These are phyloP conservation scores for Sordariomycetes sp. DNA, from an alignment of 2,329 filamentous ascomycete genomes.

Conservation along the genomic window DNA sequence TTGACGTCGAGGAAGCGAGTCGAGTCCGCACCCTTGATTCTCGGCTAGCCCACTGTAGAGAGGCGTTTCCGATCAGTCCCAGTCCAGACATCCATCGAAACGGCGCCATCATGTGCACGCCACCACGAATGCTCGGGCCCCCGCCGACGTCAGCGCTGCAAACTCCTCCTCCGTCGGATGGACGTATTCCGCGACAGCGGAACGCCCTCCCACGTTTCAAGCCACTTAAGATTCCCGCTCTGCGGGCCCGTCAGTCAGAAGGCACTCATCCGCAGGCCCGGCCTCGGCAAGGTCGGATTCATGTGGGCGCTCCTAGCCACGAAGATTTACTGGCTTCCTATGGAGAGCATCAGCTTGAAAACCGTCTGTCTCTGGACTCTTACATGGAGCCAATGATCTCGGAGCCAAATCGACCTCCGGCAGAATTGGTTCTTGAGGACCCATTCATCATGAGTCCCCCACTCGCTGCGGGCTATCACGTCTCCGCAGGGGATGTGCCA, in stretches of 20 bases:
- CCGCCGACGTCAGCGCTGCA: not conserved
- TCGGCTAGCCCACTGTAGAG: not conserved
- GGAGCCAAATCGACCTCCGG: not conserved
- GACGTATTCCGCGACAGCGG: not conserved
- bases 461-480: not conserved
- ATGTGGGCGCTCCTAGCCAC: not conserved
- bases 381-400: not conserved
- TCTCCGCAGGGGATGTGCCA: not conserved
- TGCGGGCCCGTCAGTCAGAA: not conserved
- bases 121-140: not conserved
- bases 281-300: not conserved
- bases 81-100: not conserved
- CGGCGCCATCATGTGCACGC: not conserved
- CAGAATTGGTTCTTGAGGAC: not conserved
- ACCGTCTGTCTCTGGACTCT: not conserved
- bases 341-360: not conserved
- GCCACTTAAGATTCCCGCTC: not conserved
- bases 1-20: not conserved
- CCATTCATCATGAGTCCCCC: not conserved
- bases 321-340: not conserved
- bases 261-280: not conserved
- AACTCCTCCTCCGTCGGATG: not conserved
- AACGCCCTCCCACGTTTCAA: not conserved
- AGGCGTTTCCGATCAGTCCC: not conserved
- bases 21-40: not conserved